Conservation (phyloP, 2,329 filamentous ascomycete genomes). For the Monascus ruber region DNA sequence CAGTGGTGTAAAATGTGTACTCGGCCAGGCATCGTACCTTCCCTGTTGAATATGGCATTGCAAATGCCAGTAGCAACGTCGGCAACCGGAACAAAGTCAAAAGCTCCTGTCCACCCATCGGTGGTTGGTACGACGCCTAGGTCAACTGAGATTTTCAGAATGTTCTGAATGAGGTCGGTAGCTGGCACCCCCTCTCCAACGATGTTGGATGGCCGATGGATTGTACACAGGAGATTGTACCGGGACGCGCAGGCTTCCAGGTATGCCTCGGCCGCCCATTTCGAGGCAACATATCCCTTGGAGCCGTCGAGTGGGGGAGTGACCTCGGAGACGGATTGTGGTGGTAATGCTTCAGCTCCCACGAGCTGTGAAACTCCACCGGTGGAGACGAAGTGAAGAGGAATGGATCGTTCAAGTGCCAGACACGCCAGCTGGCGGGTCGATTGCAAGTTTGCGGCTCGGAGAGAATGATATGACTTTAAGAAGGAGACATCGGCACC, state of each 20-base stretch:
- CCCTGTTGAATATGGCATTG: too few species aligned
- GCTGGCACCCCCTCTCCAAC: slow-evolving; percentile 2
- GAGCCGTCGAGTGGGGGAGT: slow-evolving; percentile 11
- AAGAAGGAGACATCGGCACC: slow-evolving; percentile 30
- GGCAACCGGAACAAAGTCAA: slow-evolving; percentile 4
- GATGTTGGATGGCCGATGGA: slow-evolving; percentile 11
- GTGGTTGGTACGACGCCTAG: slow-evolving; percentile 3
- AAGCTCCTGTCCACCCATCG: slow-evolving; percentile 1
- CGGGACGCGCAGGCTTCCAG: slow-evolving; percentile 16
- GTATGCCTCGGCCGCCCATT: slow-evolving; percentile 30
- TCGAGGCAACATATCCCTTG: slow-evolving; percentile 25
- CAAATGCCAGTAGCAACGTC: slow-evolving; percentile 1
- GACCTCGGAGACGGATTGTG: too few species aligned
- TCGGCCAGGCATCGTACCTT: too few species aligned
- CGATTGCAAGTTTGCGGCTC: slow-evolving; percentile 13
- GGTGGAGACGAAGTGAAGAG: slow-evolving; percentile 23
- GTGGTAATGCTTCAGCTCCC: too few species aligned
- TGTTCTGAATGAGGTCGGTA: slow-evolving; percentile 1
- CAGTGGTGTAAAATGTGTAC: too few species aligned
- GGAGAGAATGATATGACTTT: slow-evolving; percentile 17
- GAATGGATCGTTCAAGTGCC: slow-evolving; percentile 9
- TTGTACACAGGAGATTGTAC: slow-evolving; percentile 5
- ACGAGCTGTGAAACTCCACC: slow-evolving; percentile 1
- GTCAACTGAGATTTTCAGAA: slow-evolving; percentile 2
- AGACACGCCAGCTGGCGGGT: slow-evolving; percentile 13